Base-by-base conservation (phyloP, 179 eudicot species). In the Beta lomatogona region DNA sequence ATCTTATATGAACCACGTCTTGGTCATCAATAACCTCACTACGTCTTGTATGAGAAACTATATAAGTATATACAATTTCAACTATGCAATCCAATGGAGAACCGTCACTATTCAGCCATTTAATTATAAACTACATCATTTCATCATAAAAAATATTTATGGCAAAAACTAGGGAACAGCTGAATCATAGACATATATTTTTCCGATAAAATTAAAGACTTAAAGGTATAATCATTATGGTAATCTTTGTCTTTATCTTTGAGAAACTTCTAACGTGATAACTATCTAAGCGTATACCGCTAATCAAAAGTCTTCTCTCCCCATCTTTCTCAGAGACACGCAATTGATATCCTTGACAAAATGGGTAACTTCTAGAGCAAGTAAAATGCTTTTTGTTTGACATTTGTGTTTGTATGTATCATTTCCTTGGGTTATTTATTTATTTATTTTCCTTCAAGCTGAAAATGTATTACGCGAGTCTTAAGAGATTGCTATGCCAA, bases 321-420 rank as follows among this genome's bases (percentile, higher is more conserved):
- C 74, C 53, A 5, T 71, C 86, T 84, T 84, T 84, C 80, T 84
- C 71, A 25, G 4, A 55, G 19, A 41, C 73, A 84, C 83, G 60
- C 83, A 71, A 80, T 31, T 18, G 19, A 45, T 21, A 72, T 52
- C 31, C 68, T 76, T 84, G 69, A 63, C 66, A 71, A 76, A 36
- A 31, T 84, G 12, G 57, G 8, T 77, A 55, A 65, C 79, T 77
- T 80, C 50, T 9, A 15, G 14, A 41, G 66, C 53, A 66, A 2
- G 13, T 21, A 19, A 66, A 54, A 18, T 5, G 21, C 6, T 0
- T 22, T 73, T 48, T 50, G 69, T 48, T 48, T 31, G 16, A 77
- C 60, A 77, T 25, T 18, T 65, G 63, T 14, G 50, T 44, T 9
- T 46, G 50, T 25, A 19, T 55, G 5, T 36, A 36, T 36, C 41